phyloP scores from a whole-genome alignment of 2,329 filamentous ascomycete species.

The Domatiomyces globalis region DNA sequence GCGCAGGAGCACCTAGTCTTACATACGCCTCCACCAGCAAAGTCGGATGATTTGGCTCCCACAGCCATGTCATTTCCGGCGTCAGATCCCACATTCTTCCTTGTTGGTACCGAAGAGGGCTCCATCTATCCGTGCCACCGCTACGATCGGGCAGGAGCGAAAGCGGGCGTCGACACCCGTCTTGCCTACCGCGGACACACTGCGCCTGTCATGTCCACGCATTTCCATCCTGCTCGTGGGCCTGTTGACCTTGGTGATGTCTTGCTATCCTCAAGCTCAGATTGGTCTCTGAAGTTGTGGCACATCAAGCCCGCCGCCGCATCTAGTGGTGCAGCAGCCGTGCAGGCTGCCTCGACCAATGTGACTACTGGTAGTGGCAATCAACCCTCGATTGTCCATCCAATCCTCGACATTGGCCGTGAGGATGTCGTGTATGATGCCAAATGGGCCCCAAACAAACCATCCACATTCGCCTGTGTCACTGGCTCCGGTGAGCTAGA shows the following conservation, averaged over 20 bases:
- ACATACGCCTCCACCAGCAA: conserved; percentile 68
- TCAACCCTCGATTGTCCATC: conserved; percentile 42
- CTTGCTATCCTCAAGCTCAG: conserved; percentile 78
- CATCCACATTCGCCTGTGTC: conserved; percentile 85
- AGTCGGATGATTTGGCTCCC: conserved; percentile 87
- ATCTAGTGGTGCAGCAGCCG: conserved; percentile 31
- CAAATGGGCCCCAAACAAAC: conserved; percentile 85
- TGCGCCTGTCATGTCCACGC: conserved; percentile 87
- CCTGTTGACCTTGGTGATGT: conserved; percentile 90
- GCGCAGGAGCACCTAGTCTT: conserved; percentile 89
- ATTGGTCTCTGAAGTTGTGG: conserved; percentile 98
- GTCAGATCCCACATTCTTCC: conserved; percentile 92
- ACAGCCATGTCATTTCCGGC: conserved; percentile 91
- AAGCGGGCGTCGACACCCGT: conserved; percentile 82
- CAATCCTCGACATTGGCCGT: conserved; percentile 76
- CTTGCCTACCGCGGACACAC: conserved; percentile 82
- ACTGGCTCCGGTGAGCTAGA: conserved; percentile 87
- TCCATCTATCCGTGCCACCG: conserved; percentile 91
- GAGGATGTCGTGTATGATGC: conserved; percentile 97
- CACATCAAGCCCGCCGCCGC: conserved; percentile 52
- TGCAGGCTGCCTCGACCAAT: conserved; percentile 24
- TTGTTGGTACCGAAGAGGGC: conserved; percentile 92
- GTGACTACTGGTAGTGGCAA: conserved; percentile 22
- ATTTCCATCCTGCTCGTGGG: conserved; percentile 85
- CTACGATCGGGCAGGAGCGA: conserved; percentile 92